Conservation (phyloP, 108 stramenopile species). For the Cyclotella distinguenda region DNA sequence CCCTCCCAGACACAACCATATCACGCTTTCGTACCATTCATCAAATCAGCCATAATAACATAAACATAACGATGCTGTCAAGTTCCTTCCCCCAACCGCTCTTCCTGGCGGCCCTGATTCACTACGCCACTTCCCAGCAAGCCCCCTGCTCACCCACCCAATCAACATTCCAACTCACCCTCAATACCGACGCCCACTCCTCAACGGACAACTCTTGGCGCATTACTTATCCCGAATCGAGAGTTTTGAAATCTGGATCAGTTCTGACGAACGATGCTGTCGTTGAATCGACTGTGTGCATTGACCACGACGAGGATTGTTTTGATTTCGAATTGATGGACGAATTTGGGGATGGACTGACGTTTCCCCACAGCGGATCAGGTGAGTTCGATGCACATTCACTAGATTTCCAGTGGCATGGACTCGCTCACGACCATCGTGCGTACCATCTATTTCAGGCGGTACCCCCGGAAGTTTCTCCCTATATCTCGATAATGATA, state of each 20-base stretch:
- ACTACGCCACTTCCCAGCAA: no score
- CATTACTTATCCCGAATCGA: background rate
- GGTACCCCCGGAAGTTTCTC: constrained; percentile 13
- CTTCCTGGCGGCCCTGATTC: no score
- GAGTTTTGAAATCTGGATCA: background rate
- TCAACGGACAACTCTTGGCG: constrained; percentile 18
- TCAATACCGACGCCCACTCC: constrained; percentile 15
- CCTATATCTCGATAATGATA: background rate
- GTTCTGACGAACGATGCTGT: constrained; percentile 20
- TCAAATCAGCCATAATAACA: no score
- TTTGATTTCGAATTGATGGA: constrained; percentile 16
- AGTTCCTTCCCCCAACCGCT: no score
- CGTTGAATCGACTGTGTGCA: background rate
- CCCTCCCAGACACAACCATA: no score
- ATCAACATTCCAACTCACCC: constrained; percentile 3
- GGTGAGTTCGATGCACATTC: background rate
- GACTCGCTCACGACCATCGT: no score
- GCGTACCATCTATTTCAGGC: background rate
- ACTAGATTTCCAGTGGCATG: no score
- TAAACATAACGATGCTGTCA: no score
- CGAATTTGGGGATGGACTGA: constrained; percentile 24
- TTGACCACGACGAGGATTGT: background rate
- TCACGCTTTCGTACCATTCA: no score
- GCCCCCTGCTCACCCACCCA: constrained; percentile 1
- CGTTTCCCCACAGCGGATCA: background rate